Evolutionary conservation across 306 rosid species (phyloP).

Genomic region (Biancaea sappan): DNA sequence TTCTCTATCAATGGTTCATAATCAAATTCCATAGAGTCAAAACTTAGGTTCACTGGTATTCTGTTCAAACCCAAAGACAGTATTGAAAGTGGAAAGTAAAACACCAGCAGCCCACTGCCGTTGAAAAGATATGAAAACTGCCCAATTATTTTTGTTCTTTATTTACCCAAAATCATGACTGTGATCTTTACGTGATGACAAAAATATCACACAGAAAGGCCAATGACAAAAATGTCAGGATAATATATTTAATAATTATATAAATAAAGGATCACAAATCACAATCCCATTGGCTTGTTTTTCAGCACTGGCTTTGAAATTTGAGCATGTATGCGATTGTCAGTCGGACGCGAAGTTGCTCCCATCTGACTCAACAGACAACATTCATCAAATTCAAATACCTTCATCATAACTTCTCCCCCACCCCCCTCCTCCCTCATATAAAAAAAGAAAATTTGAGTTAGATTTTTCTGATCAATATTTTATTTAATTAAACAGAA

Average conservation of each 20-base stretch:
- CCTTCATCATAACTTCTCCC: constrained; percentile 41
- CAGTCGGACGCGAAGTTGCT: constrained; percentile 46
- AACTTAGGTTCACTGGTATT: constrained; percentile 18
- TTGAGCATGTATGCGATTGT: constrained; percentile 11
- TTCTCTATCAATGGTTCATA: constrained; percentile 24
- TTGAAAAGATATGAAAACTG: constrained; percentile 29
- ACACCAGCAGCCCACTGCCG: constrained; percentile 45
- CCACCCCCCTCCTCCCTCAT: no score
- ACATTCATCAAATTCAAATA: constrained; percentile 38
- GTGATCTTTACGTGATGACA: not conserved
- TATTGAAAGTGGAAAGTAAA: not conserved
- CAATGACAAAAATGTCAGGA: no score
- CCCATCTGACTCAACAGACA: constrained; percentile 23
- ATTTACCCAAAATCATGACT: constrained; percentile 7
- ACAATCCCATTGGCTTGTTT: constrained; percentile 30
- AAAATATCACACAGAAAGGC: not conserved
- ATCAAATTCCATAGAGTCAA: constrained; percentile 36
- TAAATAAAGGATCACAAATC: constrained; percentile 27
- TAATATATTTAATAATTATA: no score
- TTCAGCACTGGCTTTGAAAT: constrained; percentile 42
- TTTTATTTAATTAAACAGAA: no score
- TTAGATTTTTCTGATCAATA: no score
- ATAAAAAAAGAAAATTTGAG: no score
- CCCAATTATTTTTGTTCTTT: not conserved
- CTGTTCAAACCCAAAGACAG: constrained; percentile 17